phyloP scores from a whole-genome alignment of 140 eudicot species.

The Senecio squalidus region DNA sequence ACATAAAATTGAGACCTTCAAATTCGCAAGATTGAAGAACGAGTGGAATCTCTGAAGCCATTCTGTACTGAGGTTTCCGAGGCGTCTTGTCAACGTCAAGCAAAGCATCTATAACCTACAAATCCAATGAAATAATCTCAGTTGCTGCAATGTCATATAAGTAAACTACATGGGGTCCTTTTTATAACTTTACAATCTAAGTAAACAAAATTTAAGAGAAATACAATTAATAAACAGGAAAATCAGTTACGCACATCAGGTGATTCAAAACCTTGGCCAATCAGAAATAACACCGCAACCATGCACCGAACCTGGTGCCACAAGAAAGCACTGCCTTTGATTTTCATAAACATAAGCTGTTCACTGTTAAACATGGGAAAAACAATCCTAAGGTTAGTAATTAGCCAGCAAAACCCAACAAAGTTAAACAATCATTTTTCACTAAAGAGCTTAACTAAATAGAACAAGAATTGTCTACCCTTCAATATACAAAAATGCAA shows the following conservation, averaged over 20 bases:
- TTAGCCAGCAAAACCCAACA: background rate
- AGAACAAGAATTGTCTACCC: background rate
- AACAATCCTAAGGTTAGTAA: background rate
- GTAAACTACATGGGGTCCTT: background rate
- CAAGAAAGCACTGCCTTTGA: slow-evolving; percentile 90
- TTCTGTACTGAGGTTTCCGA: slow-evolving; percentile 80
- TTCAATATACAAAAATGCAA: too few species aligned
- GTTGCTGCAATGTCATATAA: background rate
- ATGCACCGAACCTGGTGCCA: slow-evolving; percentile 99
- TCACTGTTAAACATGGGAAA: slow-evolving; percentile 45
- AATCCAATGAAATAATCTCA: background rate
- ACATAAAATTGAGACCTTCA: slow-evolving; percentile 58
- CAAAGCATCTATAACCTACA: slow-evolving; percentile 65
- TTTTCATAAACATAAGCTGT: slow-evolving; percentile 62
- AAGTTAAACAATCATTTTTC: background rate
- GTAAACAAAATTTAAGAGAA: background rate
- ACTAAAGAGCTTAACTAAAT: background rate
- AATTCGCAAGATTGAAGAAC: slow-evolving; percentile 92
- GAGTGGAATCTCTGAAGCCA: slow-evolving; percentile 86
- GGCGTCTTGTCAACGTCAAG: slow-evolving; percentile 73
- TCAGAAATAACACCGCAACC: slow-evolving; percentile 88
- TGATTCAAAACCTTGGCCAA: slow-evolving; percentile 91
- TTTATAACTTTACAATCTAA: background rate
- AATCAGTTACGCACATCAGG: slow-evolving; percentile 55
- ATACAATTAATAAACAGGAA: slow-evolving; percentile 12